Base-by-base conservation (phyloP, 768 basidiomycete genomes). In the Phlebiopsis flavidoalba region DNA sequence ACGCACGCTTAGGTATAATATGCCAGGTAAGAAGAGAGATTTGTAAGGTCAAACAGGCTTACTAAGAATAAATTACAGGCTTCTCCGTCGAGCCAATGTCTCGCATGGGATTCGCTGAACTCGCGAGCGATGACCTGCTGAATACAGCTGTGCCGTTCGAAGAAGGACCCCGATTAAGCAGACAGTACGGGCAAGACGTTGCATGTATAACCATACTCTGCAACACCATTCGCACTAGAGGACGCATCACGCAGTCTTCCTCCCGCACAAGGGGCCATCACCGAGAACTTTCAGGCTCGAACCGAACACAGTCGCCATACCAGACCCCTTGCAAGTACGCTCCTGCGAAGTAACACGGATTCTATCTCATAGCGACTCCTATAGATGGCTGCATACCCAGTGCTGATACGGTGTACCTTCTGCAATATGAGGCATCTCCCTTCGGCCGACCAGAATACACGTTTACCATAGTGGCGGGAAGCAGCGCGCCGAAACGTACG, bases 331-430 rank as follows among this genome's bases (percentile, higher is more conserved):
- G 86, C 85, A 61, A 58, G 79, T 63, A n/a, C 45, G 17, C 12
- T 12, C 68, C 24, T 31, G 6, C 26, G 3, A 31, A 31, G 6
- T 31, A 6, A 31, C 26, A 3, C 6, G 26, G 56, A 36, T 24
- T 40, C 8, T 48, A 21, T n/a, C 14, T 36, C 1, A 14, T 17
- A 19, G 6, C 26, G 26, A 31, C 22, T 58, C 21, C 2, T 64
- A 86, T 86, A 73, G 61, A 24, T 82, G 19, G 79, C 85, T 22
- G 84, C 80, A 40, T 85, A 83, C 63, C 87, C 87, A 3, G 73
- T 88, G 35, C 76, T 88, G 21, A 69, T 88, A n/a, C 87, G 5
- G 67, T 86, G 5, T 89, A 88, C 70, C 72, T 88, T 10, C 77
- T 76, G 19, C 79, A 80, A 64, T 88, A 86, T 65, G 65, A 77